phyloP scores from a whole-genome alignment of 345 rosid genomes.

The Lagerstroemia speciosa region DNA sequence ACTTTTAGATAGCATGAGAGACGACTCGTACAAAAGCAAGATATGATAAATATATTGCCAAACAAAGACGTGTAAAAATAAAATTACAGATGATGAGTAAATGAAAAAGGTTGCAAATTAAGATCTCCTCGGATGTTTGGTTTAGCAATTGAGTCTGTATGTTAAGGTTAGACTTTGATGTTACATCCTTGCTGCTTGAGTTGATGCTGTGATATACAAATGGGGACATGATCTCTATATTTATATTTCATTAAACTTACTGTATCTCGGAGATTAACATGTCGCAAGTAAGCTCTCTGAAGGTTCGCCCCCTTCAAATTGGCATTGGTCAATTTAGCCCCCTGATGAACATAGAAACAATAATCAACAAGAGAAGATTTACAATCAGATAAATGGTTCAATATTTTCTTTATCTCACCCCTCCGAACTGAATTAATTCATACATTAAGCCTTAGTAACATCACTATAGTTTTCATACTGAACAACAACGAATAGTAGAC shows the following conservation, averaged over 20 bases:
- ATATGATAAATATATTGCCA: not conserved
- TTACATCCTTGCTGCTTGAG: not conserved
- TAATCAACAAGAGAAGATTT: not conserved
- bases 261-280: conserved; percentile 75
- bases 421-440: not conserved
- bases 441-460: not conserved
- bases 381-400: not conserved
- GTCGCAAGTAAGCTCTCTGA: conserved; percentile 79
- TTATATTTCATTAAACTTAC: conserved; percentile 31
- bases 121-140: not conserved
- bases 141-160: not conserved
- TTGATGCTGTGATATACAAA: not conserved
- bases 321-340: conserved; percentile 79
- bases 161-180: not conserved
- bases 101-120: not conserved
- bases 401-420: not conserved
- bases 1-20: not conserved
- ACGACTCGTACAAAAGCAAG: not conserved
- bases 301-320: conserved; percentile 87
- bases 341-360: conserved; percentile 31
- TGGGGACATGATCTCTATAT: not conserved
- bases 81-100: not conserved
- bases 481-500: not conserved
- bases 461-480: not conserved
- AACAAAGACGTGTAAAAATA: not conserved